These are phyloP conservation scores for Fusarium secorum DNA, from an alignment of 2,329 filamentous ascomycete genomes.

Conservation along the genomic window DNA sequence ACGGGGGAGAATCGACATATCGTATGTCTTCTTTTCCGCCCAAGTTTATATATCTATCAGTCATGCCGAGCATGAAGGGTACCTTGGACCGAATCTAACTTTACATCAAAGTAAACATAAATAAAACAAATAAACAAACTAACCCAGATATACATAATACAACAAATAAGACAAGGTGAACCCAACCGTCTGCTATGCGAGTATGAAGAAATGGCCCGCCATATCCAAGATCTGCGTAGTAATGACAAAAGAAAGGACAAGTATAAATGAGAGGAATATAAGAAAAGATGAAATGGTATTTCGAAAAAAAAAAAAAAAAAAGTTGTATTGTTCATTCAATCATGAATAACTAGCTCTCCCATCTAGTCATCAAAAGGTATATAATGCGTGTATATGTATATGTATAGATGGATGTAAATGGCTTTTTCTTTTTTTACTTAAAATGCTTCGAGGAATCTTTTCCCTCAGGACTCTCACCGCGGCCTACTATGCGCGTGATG, in stretches of 20 bases:
- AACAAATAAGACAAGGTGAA: neutral
- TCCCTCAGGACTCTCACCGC: slow-evolving; percentile 52
- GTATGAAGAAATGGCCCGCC: neutral
- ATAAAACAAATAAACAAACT: neutral
- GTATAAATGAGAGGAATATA: neutral
- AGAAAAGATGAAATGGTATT: neutral
- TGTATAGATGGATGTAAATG: slow-evolving; percentile 10
- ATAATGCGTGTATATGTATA: neutral
- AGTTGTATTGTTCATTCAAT: slow-evolving; percentile 33
- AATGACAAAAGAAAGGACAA: neutral
- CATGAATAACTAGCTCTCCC: slow-evolving; percentile 22
- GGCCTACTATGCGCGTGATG: slow-evolving; percentile 54
- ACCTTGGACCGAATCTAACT: neutral
- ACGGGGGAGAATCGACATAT: no score
- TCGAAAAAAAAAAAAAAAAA: neutral
- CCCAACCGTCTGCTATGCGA: neutral
- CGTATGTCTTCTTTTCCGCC: neutral
- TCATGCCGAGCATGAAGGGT: neutral
- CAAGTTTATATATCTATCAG: neutral
- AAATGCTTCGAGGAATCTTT: slow-evolving; percentile 37
- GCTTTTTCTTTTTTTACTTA: slow-evolving; percentile 4
- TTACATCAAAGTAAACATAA: neutral
- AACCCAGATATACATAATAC: neutral
- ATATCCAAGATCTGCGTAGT: neutral
- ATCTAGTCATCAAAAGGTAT: slow-evolving; percentile 26